phyloP scores from a whole-genome alignment of 2,329 filamentous ascomycete genomes.

The Cadophora sp. region DNA sequence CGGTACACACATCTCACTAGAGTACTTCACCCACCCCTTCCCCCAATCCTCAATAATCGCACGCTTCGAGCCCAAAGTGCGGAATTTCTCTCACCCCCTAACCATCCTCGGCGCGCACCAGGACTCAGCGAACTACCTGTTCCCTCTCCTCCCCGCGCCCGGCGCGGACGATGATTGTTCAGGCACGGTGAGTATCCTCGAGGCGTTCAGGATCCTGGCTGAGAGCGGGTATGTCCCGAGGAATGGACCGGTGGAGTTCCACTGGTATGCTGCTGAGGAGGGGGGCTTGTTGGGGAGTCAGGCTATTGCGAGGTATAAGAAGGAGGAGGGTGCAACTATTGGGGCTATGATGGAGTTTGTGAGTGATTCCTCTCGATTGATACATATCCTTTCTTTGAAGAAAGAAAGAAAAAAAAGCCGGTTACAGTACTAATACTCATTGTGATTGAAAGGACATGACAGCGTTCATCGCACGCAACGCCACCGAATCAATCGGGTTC shows the following conservation, averaged over 20 bases:
- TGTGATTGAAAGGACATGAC: slow-evolving; percentile 16
- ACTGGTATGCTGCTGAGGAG: slow-evolving; percentile 83
- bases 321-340: slow-evolving; percentile 15
- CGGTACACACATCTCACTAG: slow-evolving; percentile 47
- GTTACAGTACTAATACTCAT: no score
- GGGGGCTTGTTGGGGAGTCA: slow-evolving; percentile 67
- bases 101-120: slow-evolving; percentile 73
- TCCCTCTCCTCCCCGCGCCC: slow-evolving; percentile 72
- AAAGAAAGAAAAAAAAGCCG: no score
- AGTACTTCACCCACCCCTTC: slow-evolving; percentile 70
- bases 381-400: neutral
- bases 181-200: slow-evolving; percentile 75
- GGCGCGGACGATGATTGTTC: slow-evolving; percentile 78
- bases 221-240: slow-evolving; percentile 48
- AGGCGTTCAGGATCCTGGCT: slow-evolving; percentile 71
- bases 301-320: slow-evolving; percentile 57
- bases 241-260: slow-evolving; percentile 67
- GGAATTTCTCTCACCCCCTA: slow-evolving; percentile 39
- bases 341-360: slow-evolving; percentile 26
- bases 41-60: slow-evolving; percentile 76
- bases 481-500: slow-evolving; percentile 15
- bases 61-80: slow-evolving; percentile 58
- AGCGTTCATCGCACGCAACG: slow-evolving; percentile 21
- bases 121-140: slow-evolving; percentile 69
- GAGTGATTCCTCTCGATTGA: neutral